A percentile compares a stretch with the other conserved stretches of the same genome.
These are phyloP conservation scores for Globisporangium echinulatum DNA, from an alignment of 352 stramenopile genomes.

Conservation along the genomic window DNA sequence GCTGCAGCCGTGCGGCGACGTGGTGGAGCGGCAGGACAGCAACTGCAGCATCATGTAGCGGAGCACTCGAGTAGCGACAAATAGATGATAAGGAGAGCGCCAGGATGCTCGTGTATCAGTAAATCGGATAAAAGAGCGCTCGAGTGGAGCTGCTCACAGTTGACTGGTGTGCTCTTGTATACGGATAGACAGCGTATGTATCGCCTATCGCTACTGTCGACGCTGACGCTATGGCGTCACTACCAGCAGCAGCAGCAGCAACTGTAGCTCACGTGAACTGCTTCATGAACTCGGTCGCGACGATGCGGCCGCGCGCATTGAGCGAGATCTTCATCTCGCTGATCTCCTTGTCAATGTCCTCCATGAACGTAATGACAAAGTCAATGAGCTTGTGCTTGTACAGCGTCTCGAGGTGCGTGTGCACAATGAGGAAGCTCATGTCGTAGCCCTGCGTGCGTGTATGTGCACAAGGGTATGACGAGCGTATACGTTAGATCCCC, in stretches of 20 bases:
- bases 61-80: no score
- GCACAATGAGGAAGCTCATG: constrained; percentile 94
- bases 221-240: no score
- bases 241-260: no score
- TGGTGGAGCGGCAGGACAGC: constrained; percentile 21
- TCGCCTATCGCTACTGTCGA: no score
- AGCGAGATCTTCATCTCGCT: constrained; percentile 96
- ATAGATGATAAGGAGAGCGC: neutral
- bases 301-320: constrained; percentile 90
- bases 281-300: constrained; percentile 94
- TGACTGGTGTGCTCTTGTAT: neutral
- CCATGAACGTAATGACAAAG: constrained; percentile 98
- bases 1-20: constrained; percentile 52
- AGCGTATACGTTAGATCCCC: no score
- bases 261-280: constrained; percentile 65
- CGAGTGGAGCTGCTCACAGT: neutral
- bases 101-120: constrained; percentile 13
- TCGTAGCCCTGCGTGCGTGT: constrained; percentile 78
- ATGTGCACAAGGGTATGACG: no score
- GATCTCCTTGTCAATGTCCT: constrained; percentile 97
- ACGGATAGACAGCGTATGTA: no score
- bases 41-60: constrained; percentile 73
- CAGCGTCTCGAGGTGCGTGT: constrained; percentile 92
- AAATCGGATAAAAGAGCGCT: neutral
- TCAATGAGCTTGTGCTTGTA: constrained; percentile 97